Conservation (phyloP, 805 yeast species). For the Ogataea pini region DNA sequence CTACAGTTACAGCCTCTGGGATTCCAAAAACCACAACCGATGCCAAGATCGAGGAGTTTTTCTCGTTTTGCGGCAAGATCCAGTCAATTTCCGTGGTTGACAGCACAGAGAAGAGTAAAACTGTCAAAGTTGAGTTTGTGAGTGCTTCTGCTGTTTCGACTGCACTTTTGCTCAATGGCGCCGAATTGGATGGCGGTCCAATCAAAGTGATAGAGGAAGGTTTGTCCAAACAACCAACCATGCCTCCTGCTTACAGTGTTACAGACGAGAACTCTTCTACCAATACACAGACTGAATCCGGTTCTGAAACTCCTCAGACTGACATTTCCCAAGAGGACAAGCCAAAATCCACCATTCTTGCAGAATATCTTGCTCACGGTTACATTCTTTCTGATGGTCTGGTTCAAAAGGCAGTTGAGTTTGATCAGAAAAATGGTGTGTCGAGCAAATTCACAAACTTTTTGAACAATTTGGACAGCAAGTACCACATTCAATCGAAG, state of each 20-base stretch:
- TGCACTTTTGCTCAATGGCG: slow-evolving; percentile 70
- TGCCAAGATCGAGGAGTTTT: slow-evolving; percentile 61
- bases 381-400: slow-evolving; percentile 64
- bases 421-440: slow-evolving; percentile 66
- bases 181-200: slow-evolving; percentile 62
- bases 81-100: slow-evolving; percentile 36
- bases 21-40: slow-evolving; percentile 51
- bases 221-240: slow-evolving; percentile 25
- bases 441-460: slow-evolving; percentile 58
- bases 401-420: slow-evolving; percentile 57
- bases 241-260: slow-evolving; percentile 8
- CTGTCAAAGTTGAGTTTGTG: slow-evolving; percentile 54
- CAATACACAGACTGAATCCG: slow-evolving; percentile 1
- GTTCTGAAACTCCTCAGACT: slow-evolving; percentile 27
- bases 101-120: slow-evolving; percentile 35
- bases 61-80: slow-evolving; percentile 71
- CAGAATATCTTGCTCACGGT: slow-evolving; percentile 75
- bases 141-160: slow-evolving; percentile 64
- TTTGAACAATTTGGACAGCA: slow-evolving; percentile 53
- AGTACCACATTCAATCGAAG: slow-evolving; percentile 61
- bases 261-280: slow-evolving; percentile 14
- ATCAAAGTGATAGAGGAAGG: slow-evolving; percentile 47
- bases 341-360: slow-evolving; percentile 73
- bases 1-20: slow-evolving; percentile 54
- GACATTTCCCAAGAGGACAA: slow-evolving; percentile 74